Conservation (phyloP, 441 rosid genomes). For the Eruca vesicaria region DNA sequence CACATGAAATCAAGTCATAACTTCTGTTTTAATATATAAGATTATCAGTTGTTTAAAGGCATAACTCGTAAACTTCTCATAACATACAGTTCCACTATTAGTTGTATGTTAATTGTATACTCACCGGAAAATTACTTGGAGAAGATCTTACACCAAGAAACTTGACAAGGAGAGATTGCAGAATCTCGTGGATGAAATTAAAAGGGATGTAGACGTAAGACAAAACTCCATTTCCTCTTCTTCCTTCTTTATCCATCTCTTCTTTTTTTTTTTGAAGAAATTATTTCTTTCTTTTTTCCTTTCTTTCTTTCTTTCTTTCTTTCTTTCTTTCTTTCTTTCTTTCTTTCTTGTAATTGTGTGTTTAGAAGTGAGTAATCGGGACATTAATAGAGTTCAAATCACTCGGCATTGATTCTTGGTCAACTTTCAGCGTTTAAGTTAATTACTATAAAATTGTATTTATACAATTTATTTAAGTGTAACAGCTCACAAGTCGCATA, state of each 20-base stretch:
- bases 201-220: slow-evolving; percentile 14
- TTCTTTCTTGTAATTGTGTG: background rate
- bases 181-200: background rate
- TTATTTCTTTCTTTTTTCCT: background rate
- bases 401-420: slow-evolving; percentile 13
- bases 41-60: background rate
- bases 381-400: slow-evolving; percentile 17
- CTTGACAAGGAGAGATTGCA: slow-evolving; percentile 6
- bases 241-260: slow-evolving; percentile 18
- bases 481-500: slow-evolving; percentile 12
- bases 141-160: background rate
- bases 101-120: background rate
- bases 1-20: no score
- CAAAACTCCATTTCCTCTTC: slow-evolving; percentile 21
- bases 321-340: background rate
- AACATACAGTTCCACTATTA: background rate
- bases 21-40: no score
- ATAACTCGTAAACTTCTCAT: background rate
- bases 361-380: background rate
- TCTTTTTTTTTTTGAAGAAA: no score
- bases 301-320: no score
- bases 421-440: slow-evolving; percentile 18
- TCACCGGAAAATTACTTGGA: background rate
- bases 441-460: background rate
- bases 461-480: background rate